These are phyloP conservation scores for Mycosarcoma mackinlayi DNA, from an alignment of 1,284 basidiomycete species.

Conservation along the genomic window DNA sequence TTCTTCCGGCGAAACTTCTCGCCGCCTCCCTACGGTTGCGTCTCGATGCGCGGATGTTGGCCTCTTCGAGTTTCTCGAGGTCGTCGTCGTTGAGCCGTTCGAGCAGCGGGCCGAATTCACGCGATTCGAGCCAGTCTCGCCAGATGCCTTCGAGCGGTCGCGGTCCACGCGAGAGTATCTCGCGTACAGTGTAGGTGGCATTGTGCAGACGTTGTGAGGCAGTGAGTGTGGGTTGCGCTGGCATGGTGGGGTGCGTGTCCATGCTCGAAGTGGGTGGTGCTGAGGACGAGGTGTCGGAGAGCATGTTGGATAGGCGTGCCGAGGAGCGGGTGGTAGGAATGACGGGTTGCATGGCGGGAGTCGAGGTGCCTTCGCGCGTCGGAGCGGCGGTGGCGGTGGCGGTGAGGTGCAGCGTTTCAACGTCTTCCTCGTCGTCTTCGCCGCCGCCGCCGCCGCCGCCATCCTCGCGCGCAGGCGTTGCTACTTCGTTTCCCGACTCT, in stretches of 20 bases:
- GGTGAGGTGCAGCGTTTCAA: constrained; percentile 48
- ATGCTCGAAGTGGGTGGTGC: background rate
- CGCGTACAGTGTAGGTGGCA: constrained; percentile 48
- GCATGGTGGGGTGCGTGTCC: background rate
- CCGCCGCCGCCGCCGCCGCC: constrained; percentile 6
- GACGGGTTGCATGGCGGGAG: constrained; percentile 30
- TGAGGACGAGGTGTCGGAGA: constrained; percentile 1
- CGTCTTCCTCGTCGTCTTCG: constrained; percentile 48
- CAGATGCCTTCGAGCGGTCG: constrained; percentile 87
- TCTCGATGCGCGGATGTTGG: constrained; percentile 54
- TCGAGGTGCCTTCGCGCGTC: constrained; percentile 42
- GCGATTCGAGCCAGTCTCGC: constrained; percentile 92
- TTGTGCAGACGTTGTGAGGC: constrained; percentile 36
- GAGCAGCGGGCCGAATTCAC: constrained; percentile 89
- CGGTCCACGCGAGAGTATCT: constrained; percentile 73
- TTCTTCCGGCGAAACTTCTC: constrained; percentile 20
- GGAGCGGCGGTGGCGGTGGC: constrained; percentile 42
- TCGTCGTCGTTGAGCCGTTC: constrained; percentile 89
- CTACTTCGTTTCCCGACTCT: background rate
- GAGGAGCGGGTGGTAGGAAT: constrained; percentile 32
- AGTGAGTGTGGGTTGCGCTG: constrained; percentile 20
- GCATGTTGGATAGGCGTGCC: constrained; percentile 29
- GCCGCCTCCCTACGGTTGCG: constrained; percentile 56
- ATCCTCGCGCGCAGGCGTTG: constrained; percentile 3
- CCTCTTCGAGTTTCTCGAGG: constrained; percentile 74